Conservation (phyloP, 495 filamentous ascomycete species). For the Penicillium argentinense region DNA sequence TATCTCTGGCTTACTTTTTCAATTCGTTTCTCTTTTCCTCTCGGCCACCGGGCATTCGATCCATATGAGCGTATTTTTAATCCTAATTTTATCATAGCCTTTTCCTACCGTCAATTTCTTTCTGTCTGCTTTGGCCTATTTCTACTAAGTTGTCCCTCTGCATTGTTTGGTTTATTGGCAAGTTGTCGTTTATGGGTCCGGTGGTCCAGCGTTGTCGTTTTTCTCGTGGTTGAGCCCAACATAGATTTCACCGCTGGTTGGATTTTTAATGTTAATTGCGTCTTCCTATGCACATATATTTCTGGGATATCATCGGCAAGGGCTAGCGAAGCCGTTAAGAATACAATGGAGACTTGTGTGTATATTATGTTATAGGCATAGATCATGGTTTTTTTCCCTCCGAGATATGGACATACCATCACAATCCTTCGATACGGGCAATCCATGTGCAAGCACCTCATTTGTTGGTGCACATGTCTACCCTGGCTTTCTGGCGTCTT, state of each 20-base stretch:
- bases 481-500: no score
- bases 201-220: neutral
- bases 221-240: neutral
- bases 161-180: conserved; percentile 1
- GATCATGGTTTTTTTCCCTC: no score
- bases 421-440: no score
- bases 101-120: conserved; percentile 7
- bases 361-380: no score
- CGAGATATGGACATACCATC: no score
- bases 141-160: conserved; percentile 2
- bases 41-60: conserved; percentile 1
- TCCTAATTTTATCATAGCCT: conserved; percentile 9
- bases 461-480: no score
- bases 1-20: conserved; percentile 6
- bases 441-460: no score
- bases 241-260: conserved; percentile 1
- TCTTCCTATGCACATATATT: no score
- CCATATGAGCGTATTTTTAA: conserved; percentile 1
- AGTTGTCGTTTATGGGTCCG: neutral
- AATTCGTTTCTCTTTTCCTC: conserved; percentile 6
- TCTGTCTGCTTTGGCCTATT: conserved; percentile 8
- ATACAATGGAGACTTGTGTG: no score
- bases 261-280: conserved; percentile 13
- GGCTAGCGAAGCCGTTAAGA: no score
- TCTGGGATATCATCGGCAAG: no score